Percentiles rank a stretch among this genome's conserved stretches.
These are phyloP conservation scores for Plasmodiophora brassicae DNA, from an alignment of 208 protist genomes.

Conservation along the genomic window DNA sequence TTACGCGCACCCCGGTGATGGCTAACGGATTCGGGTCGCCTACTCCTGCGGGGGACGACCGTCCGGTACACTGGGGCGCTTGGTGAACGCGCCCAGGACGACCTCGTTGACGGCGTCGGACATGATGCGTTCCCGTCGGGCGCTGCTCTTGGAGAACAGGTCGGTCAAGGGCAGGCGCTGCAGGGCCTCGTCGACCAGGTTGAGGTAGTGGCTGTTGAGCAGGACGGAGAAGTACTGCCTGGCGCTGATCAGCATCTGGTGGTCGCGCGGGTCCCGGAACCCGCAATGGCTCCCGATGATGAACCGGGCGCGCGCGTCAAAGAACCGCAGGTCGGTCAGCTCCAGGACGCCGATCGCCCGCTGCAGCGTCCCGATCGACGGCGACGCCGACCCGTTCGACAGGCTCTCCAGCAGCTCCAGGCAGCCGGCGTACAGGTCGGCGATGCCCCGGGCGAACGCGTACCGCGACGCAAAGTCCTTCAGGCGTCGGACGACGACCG, in stretches of 20 bases:
- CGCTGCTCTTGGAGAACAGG: not conserved
- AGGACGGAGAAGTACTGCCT: not conserved
- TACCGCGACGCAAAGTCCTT: not conserved
- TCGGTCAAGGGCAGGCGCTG: not conserved
- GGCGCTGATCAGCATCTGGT: conserved; percentile 3
- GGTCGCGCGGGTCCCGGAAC: not conserved
- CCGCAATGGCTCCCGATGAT: not conserved
- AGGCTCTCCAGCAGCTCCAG: not conserved
- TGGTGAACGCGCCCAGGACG: not conserved
- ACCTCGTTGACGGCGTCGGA: not conserved
- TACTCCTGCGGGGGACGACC: too few species aligned
- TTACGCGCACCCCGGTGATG: too few species aligned
- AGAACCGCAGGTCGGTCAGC: not conserved
- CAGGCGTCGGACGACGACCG: not conserved
- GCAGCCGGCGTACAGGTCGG: not conserved
- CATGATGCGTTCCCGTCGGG: not conserved
- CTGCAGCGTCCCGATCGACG: not conserved
- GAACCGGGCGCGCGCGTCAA: not conserved
- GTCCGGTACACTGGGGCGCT: not conserved
- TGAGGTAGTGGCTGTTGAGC: not conserved
- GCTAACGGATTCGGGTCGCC: too few species aligned
- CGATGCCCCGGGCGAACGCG: not conserved
- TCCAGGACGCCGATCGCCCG: not conserved
- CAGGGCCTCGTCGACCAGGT: conserved; percentile 13
- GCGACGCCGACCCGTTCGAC: not conserved